A percentile compares a stretch with the other conserved stretches of the same genome.
These are phyloP conservation scores for Quercus gilva DNA, from an alignment of 306 rosid species.

Conservation along the genomic window DNA sequence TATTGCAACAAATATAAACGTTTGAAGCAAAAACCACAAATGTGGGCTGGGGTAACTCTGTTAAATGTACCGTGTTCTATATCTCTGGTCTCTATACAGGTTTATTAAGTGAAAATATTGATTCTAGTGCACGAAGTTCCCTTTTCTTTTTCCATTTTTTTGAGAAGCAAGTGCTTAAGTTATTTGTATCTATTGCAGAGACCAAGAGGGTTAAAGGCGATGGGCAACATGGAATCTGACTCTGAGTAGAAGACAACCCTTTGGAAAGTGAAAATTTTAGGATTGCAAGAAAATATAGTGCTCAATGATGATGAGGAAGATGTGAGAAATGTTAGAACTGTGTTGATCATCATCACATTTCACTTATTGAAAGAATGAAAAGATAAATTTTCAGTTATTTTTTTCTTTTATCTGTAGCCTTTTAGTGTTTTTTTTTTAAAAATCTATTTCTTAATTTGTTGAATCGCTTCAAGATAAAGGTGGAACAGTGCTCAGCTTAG, in stretches of 20 bases:
- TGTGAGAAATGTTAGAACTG: slow-evolving; percentile 32
- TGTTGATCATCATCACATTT: slow-evolving; percentile 25
- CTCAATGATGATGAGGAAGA: slow-evolving; percentile 15
- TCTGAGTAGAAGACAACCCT: slow-evolving; percentile 46
- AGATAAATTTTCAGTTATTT: slow-evolving; percentile 16
- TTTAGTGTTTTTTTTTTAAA: neutral
- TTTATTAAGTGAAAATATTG: too few relatives aligned
- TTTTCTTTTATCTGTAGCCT: neutral
- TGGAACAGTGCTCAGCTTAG: neutral
- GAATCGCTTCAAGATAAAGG: neutral
- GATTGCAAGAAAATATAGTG: slow-evolving; percentile 16
- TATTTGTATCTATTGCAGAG: slow-evolving; percentile 48
- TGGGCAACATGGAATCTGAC: slow-evolving; percentile 84
- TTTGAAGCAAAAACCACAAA: too few relatives aligned
- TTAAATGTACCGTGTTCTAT: too few relatives aligned
- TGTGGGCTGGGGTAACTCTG: too few relatives aligned
- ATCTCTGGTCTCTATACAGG: too few relatives aligned
- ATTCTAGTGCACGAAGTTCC: too few relatives aligned
- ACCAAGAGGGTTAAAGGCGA: slow-evolving; percentile 90
- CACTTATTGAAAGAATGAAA: slow-evolving; percentile 18
- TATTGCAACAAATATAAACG: too few relatives aligned
- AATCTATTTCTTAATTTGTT: neutral
- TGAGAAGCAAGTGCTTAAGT: neutral
- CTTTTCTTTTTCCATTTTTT: too few relatives aligned
- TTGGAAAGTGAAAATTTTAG: slow-evolving; percentile 2